phyloP scores from a whole-genome alignment of 176 grass and related monocot genomes.

The Zizania latifolia region DNA sequence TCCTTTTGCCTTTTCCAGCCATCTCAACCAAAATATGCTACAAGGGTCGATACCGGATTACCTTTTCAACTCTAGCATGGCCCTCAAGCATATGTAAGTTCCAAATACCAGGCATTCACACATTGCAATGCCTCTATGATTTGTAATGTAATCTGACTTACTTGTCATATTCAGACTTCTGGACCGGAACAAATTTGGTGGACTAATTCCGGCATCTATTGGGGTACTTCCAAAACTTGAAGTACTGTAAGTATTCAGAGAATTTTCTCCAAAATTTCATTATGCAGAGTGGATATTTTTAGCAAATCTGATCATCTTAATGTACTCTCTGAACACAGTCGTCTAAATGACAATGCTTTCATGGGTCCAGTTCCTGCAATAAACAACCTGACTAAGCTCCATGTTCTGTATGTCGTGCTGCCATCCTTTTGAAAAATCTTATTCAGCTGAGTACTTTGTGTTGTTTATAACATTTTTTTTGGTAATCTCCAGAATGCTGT shows the following conservation, averaged over 20 bases:
- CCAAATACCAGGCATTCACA: background rate
- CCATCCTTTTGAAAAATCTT: background rate
- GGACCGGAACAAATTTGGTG: constrained; percentile 58
- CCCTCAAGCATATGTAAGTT: constrained; percentile 64
- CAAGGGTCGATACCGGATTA: constrained; percentile 49
- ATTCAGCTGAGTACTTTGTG: background rate
- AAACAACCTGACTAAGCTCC: constrained; percentile 41
- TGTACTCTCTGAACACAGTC: constrained; percentile 38
- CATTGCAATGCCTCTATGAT: background rate
- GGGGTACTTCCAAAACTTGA: constrained; percentile 43
- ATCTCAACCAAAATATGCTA: constrained; percentile 71
- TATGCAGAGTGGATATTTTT: too few species aligned
- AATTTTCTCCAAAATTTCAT: constrained; percentile 5
- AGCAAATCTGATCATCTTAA: constrained; percentile 12
- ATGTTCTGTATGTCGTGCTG: constrained; percentile 47
- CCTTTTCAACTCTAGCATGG: constrained; percentile 60
- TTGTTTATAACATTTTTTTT: background rate
- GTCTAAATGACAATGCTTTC: constrained; percentile 53
- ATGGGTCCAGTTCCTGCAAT: constrained; percentile 38
- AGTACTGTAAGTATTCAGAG: constrained; percentile 68
- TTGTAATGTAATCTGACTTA: background rate
- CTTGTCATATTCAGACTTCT: constrained; percentile 48
- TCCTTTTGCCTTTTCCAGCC: constrained; percentile 36
- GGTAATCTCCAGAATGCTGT: constrained; percentile 47
- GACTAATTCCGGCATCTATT: constrained; percentile 50